A percentile compares a stretch with the other conserved stretches of the same genome.
Conservation (phyloP, 352 stramenopile species). For the Albugo laibachii region DNA sequence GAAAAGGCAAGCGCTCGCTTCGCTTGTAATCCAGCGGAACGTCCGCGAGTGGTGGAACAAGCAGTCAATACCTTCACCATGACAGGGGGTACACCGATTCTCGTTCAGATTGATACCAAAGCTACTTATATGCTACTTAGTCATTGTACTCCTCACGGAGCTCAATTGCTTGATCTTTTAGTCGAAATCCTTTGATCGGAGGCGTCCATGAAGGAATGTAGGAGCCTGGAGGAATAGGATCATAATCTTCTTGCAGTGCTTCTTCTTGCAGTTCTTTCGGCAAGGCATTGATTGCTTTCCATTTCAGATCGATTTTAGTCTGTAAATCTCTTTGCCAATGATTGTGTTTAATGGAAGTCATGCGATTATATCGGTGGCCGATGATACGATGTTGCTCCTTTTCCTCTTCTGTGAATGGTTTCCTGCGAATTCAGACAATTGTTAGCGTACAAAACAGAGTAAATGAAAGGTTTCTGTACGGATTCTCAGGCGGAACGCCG, state of each 20-base stretch:
- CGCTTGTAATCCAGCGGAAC: conserved; percentile 70
- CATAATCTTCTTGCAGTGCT: conserved; percentile 45
- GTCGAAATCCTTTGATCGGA: conserved; percentile 70
- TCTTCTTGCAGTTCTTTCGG: conserved; percentile 59
- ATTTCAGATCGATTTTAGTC: conserved; percentile 84
- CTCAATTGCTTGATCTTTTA: conserved; percentile 7
- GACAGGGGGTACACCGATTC: neutral
- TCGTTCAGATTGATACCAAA: neutral
- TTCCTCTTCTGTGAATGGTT: conserved; percentile 67
- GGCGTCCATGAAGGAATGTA: conserved; percentile 74
- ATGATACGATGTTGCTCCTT: conserved; percentile 59
- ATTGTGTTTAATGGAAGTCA: conserved; percentile 73
- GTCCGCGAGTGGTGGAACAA: conserved; percentile 74
- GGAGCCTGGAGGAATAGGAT: conserved; percentile 35
- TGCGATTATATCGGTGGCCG: conserved; percentile 55
- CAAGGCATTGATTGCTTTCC: conserved; percentile 77
- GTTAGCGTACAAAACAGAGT: too few species aligned
- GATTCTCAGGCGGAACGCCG: too few species aligned
- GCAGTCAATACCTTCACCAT: conserved; percentile 10
- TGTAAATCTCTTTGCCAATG: conserved; percentile 76
- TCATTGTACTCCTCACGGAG: conserved; percentile 16
- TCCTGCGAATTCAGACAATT: conserved; percentile 9
- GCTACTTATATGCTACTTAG: conserved; percentile 3
- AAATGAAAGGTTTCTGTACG: too few species aligned
- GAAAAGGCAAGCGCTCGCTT: conserved; percentile 66